Evolutionary conservation across 1,284 basidiomycete species (phyloP).

Genomic region (Phaffia rhodozyma): DNA sequence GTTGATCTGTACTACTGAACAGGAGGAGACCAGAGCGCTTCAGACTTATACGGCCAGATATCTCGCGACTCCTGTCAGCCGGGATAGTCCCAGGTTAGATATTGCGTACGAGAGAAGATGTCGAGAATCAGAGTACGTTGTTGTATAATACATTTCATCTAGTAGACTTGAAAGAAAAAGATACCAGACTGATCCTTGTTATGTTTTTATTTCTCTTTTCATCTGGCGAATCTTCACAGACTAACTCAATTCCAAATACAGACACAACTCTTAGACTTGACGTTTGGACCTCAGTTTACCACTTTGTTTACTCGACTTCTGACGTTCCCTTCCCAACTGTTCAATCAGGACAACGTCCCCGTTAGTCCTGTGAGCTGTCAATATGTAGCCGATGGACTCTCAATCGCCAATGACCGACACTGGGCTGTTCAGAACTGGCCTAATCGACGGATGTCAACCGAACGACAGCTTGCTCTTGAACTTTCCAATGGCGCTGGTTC

Average conservation of each 20-base stretch:
- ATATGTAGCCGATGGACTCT: slow-evolving; percentile 3
- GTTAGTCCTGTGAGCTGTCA: neutral
- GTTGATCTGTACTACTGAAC: neutral
- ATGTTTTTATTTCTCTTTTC: too few species aligned
- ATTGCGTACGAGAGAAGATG: neutral
- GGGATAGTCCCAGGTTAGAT: slow-evolving; percentile 1
- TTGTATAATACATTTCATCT: neutral
- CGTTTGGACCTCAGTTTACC: slow-evolving; percentile 8
- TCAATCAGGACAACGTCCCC: slow-evolving; percentile 7
- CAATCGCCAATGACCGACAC: slow-evolving; percentile 3
- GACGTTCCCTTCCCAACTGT: slow-evolving; percentile 7
- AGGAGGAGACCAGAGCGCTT: slow-evolving; percentile 15
- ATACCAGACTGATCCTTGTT: too few species aligned
- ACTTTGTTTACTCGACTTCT: slow-evolving; percentile 12
- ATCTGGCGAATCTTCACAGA: too few species aligned
- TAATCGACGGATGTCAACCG: neutral
- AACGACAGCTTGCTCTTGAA: neutral
- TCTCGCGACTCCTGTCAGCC: neutral
- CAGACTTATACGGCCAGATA: slow-evolving; percentile 6
- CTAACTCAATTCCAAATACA: slow-evolving; percentile 4
- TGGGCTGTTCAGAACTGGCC: slow-evolving; percentile 8
- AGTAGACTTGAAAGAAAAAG: neutral
- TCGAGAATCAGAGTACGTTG: slow-evolving; percentile 10
- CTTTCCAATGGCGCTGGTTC: neutral
- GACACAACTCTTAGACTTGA: slow-evolving; percentile 14